A percentile compares a stretch with the other conserved stretches of the same genome.
These are phyloP conservation scores for Coprinopsis strossmayeri DNA, from an alignment of 768 basidiomycete genomes.

Conservation along the genomic window DNA sequence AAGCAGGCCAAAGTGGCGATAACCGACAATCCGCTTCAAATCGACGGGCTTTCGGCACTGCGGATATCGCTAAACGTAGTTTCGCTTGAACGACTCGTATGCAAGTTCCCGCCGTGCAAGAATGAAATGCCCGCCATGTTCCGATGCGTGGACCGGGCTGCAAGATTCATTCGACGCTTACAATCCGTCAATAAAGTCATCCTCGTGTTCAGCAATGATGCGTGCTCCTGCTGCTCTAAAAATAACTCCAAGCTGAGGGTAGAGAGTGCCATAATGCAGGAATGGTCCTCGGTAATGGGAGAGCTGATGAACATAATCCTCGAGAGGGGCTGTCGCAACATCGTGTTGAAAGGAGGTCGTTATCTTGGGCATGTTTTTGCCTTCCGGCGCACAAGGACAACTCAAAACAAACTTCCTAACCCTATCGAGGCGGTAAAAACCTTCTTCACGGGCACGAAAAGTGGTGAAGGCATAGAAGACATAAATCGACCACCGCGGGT, in stretches of 20 bases:
- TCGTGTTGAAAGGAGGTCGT: slow-evolving; percentile 15
- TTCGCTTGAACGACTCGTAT: slow-evolving; percentile 13
- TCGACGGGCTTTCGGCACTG: slow-evolving; percentile 15
- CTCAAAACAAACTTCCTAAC: background rate
- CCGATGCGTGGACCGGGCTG: slow-evolving; percentile 12
- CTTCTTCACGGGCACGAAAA: slow-evolving; percentile 1
- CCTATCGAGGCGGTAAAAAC: slow-evolving; percentile 7
- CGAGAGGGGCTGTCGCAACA: slow-evolving; percentile 12
- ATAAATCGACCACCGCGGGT: slow-evolving; percentile 6
- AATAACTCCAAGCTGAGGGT: slow-evolving; percentile 10
- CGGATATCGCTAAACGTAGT: slow-evolving; percentile 14
- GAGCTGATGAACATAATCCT: slow-evolving; percentile 15
- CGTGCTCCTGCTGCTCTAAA: slow-evolving; percentile 18
- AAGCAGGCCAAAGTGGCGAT: slow-evolving; percentile 12
- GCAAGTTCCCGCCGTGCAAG: slow-evolving; percentile 12
- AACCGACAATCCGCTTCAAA: slow-evolving; percentile 4
- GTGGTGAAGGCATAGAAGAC: background rate
- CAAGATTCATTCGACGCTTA: slow-evolving; percentile 11
- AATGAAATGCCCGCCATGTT: slow-evolving; percentile 13
- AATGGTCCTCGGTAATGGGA: slow-evolving; percentile 18
- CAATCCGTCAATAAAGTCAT: slow-evolving; percentile 11
- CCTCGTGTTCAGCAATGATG: slow-evolving; percentile 13
- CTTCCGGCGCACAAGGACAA: slow-evolving; percentile 8
- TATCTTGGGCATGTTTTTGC: slow-evolving; percentile 18
- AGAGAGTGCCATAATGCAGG: slow-evolving; percentile 13